Conservation (phyloP, 768 basidiomycete genomes). For the Tricholoma furcatifolium region DNA sequence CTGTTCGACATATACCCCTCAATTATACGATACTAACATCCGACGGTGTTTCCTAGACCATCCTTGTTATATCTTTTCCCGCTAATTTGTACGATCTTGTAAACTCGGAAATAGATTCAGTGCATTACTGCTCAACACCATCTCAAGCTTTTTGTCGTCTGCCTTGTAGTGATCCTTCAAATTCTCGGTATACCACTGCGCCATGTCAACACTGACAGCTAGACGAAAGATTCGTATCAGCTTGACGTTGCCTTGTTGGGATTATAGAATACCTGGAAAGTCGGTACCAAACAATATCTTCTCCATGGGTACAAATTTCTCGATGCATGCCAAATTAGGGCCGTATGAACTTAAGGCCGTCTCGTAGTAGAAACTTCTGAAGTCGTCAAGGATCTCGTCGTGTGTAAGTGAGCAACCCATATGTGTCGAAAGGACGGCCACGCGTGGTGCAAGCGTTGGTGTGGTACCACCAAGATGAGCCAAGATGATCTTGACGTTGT, state of each 20-base stretch:
- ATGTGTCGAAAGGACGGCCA: constrained; percentile 63
- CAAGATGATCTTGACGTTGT: constrained; percentile 61
- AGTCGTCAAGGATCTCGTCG: constrained; percentile 68
- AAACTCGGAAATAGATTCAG: constrained; percentile 47
- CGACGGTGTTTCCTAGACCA: not conserved
- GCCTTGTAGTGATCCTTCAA: constrained; percentile 46
- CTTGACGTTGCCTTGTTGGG: not conserved
- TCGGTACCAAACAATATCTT: constrained; percentile 73
- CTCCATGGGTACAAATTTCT: constrained; percentile 47
- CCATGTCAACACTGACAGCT: constrained; percentile 61
- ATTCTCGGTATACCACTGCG: constrained; percentile 60
- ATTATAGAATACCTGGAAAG: constrained; percentile 57
- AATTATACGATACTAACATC: not conserved
- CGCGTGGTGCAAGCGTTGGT: constrained; percentile 63
- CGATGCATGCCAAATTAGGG: constrained; percentile 48
- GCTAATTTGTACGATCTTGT: not conserved
- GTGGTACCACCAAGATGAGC: constrained; percentile 75
- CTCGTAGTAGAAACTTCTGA: constrained; percentile 72
- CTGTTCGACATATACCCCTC: not conserved
- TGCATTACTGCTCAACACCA: constrained; percentile 50
- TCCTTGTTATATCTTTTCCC: not conserved
- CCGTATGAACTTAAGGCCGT: constrained; percentile 64
- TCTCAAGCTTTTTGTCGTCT: constrained; percentile 37
- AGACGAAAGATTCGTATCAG: not conserved
- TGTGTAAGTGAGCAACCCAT: constrained; percentile 69